Percentiles rank a stretch among this genome's conserved stretches.
Evolutionary conservation across 768 basidiomycete genomes (phyloP).

Genomic region (Psilocybe cubensis): DNA sequence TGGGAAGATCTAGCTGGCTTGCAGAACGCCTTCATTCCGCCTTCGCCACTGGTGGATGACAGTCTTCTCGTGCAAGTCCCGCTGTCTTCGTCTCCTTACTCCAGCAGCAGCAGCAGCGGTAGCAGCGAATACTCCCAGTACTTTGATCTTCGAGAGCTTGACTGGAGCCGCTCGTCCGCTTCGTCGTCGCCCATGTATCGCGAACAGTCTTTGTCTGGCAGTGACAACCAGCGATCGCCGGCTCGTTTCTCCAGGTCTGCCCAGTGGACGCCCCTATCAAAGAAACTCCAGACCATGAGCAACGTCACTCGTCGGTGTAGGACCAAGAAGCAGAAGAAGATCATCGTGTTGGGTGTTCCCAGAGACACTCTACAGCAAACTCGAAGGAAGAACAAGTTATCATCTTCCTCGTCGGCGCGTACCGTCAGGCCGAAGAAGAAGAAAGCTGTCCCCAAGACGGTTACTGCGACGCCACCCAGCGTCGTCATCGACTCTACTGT

Average conservation of each 20-base stretch:
- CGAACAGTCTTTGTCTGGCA: not conserved
- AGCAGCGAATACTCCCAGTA: not conserved
- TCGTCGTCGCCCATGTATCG: not conserved
- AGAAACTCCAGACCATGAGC: not conserved
- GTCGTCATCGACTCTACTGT: too few species aligned
- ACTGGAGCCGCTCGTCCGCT: not conserved
- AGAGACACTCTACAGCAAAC: not conserved
- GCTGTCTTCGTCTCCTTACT: not conserved
- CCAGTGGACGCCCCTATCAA: not conserved
- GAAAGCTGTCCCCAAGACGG: not conserved
- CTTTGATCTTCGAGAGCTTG: not conserved
- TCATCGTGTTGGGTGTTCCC: not conserved
- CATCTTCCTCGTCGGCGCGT: not conserved
- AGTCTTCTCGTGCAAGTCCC: not conserved
- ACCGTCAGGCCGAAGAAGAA: not conserved
- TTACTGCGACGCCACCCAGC: too few species aligned
- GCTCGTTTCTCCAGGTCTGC: not conserved
- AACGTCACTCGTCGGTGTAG: not conserved
- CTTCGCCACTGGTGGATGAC: not conserved
- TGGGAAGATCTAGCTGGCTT: not conserved
- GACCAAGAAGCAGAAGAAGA: not conserved
- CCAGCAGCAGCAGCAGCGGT: too few species aligned
- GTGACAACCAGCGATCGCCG: not conserved
- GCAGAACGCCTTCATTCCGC: not conserved
- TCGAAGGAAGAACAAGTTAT: not conserved